Percentiles rank a stretch among this genome's conserved stretches.
phyloP scores from a whole-genome alignment of 2,329 filamentous ascomycete species.

The Aspergillus chevalieri region DNA sequence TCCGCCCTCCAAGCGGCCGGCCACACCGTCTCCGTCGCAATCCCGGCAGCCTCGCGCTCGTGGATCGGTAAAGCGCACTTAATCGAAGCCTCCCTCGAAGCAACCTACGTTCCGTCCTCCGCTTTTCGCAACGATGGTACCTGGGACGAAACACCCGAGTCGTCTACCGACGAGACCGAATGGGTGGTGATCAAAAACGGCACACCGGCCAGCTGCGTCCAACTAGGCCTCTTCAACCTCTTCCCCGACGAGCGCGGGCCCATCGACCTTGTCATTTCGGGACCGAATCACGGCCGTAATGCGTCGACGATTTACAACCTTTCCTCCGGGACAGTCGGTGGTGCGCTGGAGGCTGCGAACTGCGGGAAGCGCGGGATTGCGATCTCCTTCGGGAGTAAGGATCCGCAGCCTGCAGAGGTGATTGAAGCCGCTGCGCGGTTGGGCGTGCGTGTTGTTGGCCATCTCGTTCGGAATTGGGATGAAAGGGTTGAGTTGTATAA shows the following conservation, averaged over 20 bases:
- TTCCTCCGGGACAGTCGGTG: constrained; percentile 69
- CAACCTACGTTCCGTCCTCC: constrained; percentile 65
- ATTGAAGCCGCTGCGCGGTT: constrained; percentile 68
- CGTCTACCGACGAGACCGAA: constrained; percentile 34
- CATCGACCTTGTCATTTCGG: constrained; percentile 67
- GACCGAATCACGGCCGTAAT: constrained; percentile 74
- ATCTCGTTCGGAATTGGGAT: constrained; percentile 66
- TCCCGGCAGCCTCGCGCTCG: constrained; percentile 79
- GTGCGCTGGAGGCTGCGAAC: constrained; percentile 66
- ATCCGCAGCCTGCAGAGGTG: constrained; percentile 68
- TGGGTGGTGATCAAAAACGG: constrained; percentile 68
- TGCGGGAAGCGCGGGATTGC: constrained; percentile 66
- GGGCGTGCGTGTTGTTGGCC: constrained; percentile 66
- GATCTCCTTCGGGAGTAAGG: constrained; percentile 74
- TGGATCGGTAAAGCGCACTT: constrained; percentile 97
- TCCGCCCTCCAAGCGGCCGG: constrained; percentile 62
- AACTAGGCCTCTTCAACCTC: constrained; percentile 71
- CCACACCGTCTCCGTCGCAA: constrained; percentile 77
- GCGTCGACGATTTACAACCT: constrained; percentile 71
- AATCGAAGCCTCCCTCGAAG: constrained; percentile 75
- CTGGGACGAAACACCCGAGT: constrained; percentile 33
- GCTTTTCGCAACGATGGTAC: constrained; percentile 50
- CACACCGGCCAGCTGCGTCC: constrained; percentile 68
- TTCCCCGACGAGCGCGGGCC: constrained; percentile 58
- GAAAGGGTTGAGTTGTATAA: constrained; percentile 70